Evolutionary conservation across 352 stramenopile genomes (phyloP).

Genomic region (Pythium phragmitis): DNA sequence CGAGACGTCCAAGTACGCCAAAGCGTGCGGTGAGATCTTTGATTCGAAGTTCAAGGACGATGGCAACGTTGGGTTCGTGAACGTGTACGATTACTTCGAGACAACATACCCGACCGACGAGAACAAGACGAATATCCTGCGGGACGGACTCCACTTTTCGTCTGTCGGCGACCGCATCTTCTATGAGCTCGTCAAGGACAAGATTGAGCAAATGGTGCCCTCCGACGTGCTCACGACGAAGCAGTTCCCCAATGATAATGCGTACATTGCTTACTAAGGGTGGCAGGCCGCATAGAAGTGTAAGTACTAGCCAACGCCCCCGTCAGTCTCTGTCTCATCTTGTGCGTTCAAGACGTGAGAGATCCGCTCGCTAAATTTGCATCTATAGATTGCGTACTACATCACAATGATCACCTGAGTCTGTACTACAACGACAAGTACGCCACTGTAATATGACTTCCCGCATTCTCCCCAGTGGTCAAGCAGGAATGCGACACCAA

Average conservation of each 20-base stretch:
- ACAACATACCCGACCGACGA: slow-evolving; percentile 11
- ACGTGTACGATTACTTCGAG: slow-evolving; percentile 9
- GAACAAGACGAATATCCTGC: slow-evolving; percentile 3
- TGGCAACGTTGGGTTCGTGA: slow-evolving; percentile 7
- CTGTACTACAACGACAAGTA: no score
- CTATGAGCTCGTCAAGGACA: slow-evolving; percentile 13
- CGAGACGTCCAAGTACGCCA: slow-evolving; percentile 6
- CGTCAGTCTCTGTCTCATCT: no score
- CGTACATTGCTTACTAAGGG: background rate
- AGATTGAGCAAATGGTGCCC: slow-evolving; percentile 10
- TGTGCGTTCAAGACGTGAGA: no score
- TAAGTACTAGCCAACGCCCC: no score
- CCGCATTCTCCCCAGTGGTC: no score
- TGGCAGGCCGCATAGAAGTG: no score
- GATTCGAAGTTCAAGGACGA: slow-evolving; percentile 5
- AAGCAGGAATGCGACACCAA: no score
- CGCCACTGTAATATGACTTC: no score
- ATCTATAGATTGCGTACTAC: no score
- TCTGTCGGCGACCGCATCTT: slow-evolving; percentile 8
- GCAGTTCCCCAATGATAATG: slow-evolving; percentile 9
- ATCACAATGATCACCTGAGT: no score
- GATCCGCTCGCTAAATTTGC: no score
- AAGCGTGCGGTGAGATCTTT: slow-evolving; percentile 2
- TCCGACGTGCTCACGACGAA: background rate
- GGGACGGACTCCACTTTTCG: slow-evolving; percentile 12